Percentiles rank a stretch among this genome's conserved stretches.
phyloP scores from a whole-genome alignment of 306 rosid species.

The Aeschynomene evenia region DNA sequence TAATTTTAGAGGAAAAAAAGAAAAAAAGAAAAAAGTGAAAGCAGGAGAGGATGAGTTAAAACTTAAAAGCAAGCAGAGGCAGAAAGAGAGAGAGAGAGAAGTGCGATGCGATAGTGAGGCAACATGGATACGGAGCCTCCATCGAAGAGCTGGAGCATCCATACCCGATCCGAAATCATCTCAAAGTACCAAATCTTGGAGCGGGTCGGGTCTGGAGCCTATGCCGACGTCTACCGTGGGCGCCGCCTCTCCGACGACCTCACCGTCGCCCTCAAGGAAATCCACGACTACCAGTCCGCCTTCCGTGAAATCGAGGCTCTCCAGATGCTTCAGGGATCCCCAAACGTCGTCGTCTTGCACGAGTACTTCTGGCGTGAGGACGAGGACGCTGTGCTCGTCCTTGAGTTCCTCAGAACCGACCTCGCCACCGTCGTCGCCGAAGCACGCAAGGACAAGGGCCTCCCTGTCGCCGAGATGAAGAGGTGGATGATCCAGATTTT shows the following conservation, averaged over 20 bases:
- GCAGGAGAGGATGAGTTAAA: no score
- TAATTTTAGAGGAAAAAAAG: no score
- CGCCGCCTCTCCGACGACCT: constrained; percentile 75
- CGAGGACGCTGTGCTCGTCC: constrained; percentile 87
- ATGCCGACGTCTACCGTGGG: constrained; percentile 89
- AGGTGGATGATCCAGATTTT: constrained; percentile 92
- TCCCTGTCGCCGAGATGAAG: constrained; percentile 63
- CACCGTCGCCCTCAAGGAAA: constrained; percentile 87
- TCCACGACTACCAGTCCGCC: constrained; percentile 92
- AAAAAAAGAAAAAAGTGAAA: no score
- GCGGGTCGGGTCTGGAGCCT: constrained; percentile 94
- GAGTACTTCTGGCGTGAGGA: constrained; percentile 94
- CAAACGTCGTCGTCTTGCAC: constrained; percentile 70
- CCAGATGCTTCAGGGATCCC: constrained; percentile 59
- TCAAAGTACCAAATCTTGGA: constrained; percentile 77
- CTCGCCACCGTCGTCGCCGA: constrained; percentile 60
- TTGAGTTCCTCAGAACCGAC: constrained; percentile 68
- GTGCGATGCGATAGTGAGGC: neutral
- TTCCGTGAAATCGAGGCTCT: constrained; percentile 87
- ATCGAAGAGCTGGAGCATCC: constrained; percentile 97
- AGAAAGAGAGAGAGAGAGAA: neutral
- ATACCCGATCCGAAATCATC: constrained; percentile 76
- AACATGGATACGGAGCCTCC: constrained; percentile 45
- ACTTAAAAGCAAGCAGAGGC: neutral
- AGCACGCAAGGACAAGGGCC: constrained; percentile 37